Base-by-base conservation (phyloP, 2,329 filamentous ascomycete species). In the Biscogniauxia marginata region DNA sequence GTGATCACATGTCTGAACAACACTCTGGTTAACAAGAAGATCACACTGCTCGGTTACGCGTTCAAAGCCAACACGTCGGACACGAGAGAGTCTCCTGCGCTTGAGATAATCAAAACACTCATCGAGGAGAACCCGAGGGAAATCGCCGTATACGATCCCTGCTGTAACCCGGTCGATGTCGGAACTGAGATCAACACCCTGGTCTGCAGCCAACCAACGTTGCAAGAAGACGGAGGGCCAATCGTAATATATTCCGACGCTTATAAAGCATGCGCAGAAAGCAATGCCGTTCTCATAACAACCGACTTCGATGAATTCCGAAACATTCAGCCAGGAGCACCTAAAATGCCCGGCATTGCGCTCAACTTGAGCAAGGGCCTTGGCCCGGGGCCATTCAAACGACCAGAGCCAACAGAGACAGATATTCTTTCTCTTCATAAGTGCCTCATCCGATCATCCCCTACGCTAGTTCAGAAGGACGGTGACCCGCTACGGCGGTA, bases 11-110 rank as follows among this genome's bases (percentile, higher is more conserved):
- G 82, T 53, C 78, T 92, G 51, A 86, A 89, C 73, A 86, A 87
- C 68, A 89, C 86, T 8, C 76, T 91, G 5, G 78, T 79, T 2
- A 82, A 83, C 57, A 91, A 91, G 77, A 91, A 89, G 73, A 76
- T 92, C 13, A 81, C 86, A 2, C 77, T 93, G 2, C 79, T 93
- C 5, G 90, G 90, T 3, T 92, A 87, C 63, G 86, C 89, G 7
- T 93, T 90, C 75, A 93, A 93, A 78, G 89, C 90, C 73, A 83
- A 91, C 70, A 93, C 89, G 0, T 84, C 83, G 20, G 89, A 93
- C 68, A 89, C 87, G 4, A 81, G 89, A 39, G 89, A 91, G 69
- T 85, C 84, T 46, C 84, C 87, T 0, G 86, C 87, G 0, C 79
- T 90, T 20, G 84, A 86, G 62, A 83, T 90, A 60, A 84, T 91